These are phyloP conservation scores for Linum tenue DNA, from an alignment of 345 rosid genomes.

Conservation along the genomic window DNA sequence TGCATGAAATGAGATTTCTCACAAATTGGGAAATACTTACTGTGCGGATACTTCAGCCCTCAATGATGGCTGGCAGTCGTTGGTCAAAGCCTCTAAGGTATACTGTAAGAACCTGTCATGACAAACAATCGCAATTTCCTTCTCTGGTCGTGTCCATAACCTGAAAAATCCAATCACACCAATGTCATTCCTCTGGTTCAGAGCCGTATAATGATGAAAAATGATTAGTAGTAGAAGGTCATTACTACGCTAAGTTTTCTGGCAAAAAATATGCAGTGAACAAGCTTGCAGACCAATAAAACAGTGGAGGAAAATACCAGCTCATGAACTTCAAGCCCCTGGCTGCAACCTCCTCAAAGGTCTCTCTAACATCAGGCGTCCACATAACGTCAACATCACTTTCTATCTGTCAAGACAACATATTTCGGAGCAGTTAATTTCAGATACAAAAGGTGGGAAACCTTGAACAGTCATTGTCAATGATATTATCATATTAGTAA, in stretches of 20 bases:
- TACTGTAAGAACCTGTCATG: conserved; percentile 4
- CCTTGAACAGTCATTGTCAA: too few species aligned
- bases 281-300: not conserved
- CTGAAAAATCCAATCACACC: not conserved
- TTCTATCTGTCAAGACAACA: conserved; percentile 40
- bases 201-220: not conserved
- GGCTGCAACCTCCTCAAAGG: conserved; percentile 35
- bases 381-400: conserved; percentile 56
- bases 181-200: not conserved
- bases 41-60: not conserved
- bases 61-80: not conserved
- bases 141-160: conserved; percentile 8
- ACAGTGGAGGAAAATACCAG: conserved; percentile 29
- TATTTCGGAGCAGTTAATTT: not conserved
- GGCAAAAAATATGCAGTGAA: too few species aligned
- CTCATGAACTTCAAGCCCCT: conserved; percentile 52
- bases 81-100: conserved; percentile 1
- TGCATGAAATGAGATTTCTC: not conserved
- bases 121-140: not conserved
- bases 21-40: not conserved
- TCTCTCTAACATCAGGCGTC: conserved; percentile 44
- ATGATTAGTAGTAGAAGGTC: not conserved
- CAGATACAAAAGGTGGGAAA: not conserved
- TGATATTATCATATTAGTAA: not conserved
- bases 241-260: too few species aligned